Conservation (phyloP, 345 rosid genomes). For the Limnanthes douglasii region DNA sequence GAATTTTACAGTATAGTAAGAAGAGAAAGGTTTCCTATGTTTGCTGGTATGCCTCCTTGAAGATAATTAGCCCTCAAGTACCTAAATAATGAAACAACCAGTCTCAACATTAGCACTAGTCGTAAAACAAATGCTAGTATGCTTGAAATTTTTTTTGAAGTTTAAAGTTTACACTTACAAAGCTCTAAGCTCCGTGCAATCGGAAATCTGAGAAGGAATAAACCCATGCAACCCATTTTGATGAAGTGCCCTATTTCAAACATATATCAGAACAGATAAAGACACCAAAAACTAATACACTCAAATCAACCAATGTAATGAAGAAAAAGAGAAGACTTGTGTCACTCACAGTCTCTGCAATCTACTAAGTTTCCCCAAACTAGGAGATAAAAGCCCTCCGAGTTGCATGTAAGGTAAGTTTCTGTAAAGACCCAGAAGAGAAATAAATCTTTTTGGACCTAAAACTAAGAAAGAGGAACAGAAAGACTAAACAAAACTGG, state of each 20-base stretch:
- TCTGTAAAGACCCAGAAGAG: conserved; percentile 21
- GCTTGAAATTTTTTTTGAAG: background rate
- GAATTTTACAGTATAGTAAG: conserved; percentile 61
- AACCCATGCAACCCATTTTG: conserved; percentile 77
- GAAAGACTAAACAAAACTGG: background rate
- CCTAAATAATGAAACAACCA: conserved; percentile 18
- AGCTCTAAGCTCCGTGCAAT: conserved; percentile 78
- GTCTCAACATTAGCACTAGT: background rate
- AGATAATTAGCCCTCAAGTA: conserved; percentile 83
- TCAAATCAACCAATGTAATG: background rate
- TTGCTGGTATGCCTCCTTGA: conserved; percentile 81
- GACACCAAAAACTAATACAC: conserved; percentile 1
- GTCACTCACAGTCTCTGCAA: conserved; percentile 76
- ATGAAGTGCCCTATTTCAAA: conserved; percentile 62
- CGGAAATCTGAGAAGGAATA: conserved; percentile 66
- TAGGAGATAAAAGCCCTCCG: conserved; percentile 77
- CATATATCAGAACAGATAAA: background rate
- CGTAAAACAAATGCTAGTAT: background rate
- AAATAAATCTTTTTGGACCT: background rate
- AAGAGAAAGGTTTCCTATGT: conserved; percentile 62
- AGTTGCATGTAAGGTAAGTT: conserved; percentile 84
- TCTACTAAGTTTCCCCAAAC: conserved; percentile 68
- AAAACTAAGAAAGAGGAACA: conserved; percentile 1
- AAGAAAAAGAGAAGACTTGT: conserved; percentile 1
- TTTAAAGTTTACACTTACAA: conserved; percentile 33